A percentile compares a stretch with the other conserved stretches of the same genome.
Evolutionary conservation across 805 yeast genomes (phyloP).

Genomic region (Saccharomyces paradoxus): DNA sequence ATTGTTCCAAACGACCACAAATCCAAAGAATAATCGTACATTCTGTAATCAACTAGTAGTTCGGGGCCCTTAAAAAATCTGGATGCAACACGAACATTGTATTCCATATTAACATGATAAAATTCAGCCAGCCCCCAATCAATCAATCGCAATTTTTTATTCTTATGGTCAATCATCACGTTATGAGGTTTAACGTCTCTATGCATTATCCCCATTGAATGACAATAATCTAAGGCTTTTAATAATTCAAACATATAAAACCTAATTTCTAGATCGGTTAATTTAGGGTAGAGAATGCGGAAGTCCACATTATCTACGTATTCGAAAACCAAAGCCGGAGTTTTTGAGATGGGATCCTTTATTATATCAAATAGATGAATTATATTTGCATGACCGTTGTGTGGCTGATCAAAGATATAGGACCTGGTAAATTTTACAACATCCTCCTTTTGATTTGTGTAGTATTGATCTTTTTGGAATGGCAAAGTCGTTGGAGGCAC

Average conservation of each 20-base stretch:
- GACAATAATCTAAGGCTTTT: constrained; percentile 80
- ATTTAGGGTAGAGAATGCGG: constrained; percentile 69
- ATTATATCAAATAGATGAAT: constrained; percentile 73
- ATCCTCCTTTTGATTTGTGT: constrained; percentile 23
- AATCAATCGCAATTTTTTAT: constrained; percentile 57
- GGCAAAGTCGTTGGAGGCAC: constrained; percentile 22
- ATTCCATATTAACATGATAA: constrained; percentile 82
- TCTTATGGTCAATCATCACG: constrained; percentile 79
- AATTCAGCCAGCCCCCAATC: constrained; percentile 96
- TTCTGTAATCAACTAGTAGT: constrained; percentile 69
- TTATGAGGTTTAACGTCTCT: constrained; percentile 92
- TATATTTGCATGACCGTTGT: constrained; percentile 51
- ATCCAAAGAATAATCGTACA: constrained; percentile 82
- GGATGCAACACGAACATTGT: constrained; percentile 86
- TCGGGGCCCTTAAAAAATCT: constrained; percentile 92
- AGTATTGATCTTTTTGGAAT: constrained; percentile 21
- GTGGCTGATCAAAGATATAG: constrained; percentile 26
- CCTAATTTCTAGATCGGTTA: constrained; percentile 67
- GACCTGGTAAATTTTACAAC: constrained; percentile 20
- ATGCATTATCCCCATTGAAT: constrained; percentile 92
- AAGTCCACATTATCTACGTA: constrained; percentile 77
- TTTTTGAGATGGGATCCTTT: constrained; percentile 67
- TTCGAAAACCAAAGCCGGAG: constrained; percentile 84
- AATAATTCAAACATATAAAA: constrained; percentile 75
- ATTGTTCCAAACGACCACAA: constrained; percentile 89